A percentile compares a stretch with the other conserved stretches of the same genome.
Evolutionary conservation across 768 basidiomycete species (phyloP).

Genomic region (Termitomyces sp.): DNA sequence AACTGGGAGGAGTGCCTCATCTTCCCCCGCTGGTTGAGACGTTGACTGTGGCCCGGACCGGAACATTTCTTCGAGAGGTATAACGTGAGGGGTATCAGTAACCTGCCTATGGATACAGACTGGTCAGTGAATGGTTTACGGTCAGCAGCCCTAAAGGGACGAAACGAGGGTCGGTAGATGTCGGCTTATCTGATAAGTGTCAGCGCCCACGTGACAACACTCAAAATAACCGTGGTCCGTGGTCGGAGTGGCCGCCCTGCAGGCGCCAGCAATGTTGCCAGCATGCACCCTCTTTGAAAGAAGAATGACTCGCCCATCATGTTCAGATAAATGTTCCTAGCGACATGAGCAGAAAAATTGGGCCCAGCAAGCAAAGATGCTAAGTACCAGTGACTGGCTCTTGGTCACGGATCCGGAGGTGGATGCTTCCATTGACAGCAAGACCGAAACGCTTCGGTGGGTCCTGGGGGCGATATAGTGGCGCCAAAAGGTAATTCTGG

Average conservation of each 20-base stretch:
- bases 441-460: background rate
- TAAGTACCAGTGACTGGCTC: background rate
- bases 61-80: slow-evolving; percentile 12
- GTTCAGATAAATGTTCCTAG: slow-evolving; percentile 3
- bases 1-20: slow-evolving; percentile 20
- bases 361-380: background rate
- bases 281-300: background rate
- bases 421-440: background rate
- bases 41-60: background rate
- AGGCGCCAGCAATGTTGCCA: background rate
- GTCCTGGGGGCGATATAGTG: background rate
- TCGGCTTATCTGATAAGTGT: slow-evolving; percentile 21
- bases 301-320: slow-evolving; percentile 2
- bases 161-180: background rate
- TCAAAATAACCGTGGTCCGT: background rate
- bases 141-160: background rate
- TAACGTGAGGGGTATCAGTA: slow-evolving; percentile 4
- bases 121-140: background rate
- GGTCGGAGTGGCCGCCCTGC: background rate
- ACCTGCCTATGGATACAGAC: background rate
- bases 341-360: background rate
- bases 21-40: slow-evolving; percentile 10
- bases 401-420: background rate
- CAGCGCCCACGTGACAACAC: background rate
- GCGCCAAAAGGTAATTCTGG: background rate